Conservation (phyloP, 306 rosid genomes). For the Boehmeria nivea region DNA sequence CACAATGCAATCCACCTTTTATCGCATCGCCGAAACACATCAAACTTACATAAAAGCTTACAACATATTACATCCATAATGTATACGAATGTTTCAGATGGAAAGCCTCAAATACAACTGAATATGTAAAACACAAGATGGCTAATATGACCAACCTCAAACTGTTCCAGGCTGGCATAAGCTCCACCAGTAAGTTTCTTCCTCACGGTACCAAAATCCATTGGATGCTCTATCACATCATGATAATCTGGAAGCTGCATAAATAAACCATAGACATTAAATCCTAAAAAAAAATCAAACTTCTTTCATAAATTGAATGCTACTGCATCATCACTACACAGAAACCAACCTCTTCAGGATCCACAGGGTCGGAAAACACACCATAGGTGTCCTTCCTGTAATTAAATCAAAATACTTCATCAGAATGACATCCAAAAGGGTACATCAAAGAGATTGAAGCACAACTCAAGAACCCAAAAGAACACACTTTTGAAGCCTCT, state of each 20-base stretch:
- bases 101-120: not conserved
- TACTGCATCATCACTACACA: slow-evolving; percentile 21
- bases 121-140: not conserved
- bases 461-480: slow-evolving; percentile 21
- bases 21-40: too few relatives aligned
- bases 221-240: slow-evolving; percentile 55
- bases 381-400: slow-evolving; percentile 66
- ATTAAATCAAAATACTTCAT: slow-evolving; percentile 19
- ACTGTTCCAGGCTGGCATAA: slow-evolving; percentile 50
- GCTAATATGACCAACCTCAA: slow-evolving; percentile 42
- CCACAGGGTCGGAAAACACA: slow-evolving; percentile 68
- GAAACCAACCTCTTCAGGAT: slow-evolving; percentile 58
- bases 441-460: slow-evolving; percentile 24
- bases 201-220: slow-evolving; percentile 66
- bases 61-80: too few relatives aligned
- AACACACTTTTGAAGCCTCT: slow-evolving; percentile 65
- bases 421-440: slow-evolving; percentile 23
- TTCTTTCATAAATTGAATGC: slow-evolving; percentile 14
- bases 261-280: not conserved
- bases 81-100: too few relatives aligned
- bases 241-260: slow-evolving; percentile 68
- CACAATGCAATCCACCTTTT: too few relatives aligned
- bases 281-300: not conserved
- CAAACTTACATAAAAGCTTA: too few relatives aligned
- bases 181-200: slow-evolving; percentile 42